Conservation (phyloP, 768 basidiomycete species). For the Sarcodon aspratus region DNA sequence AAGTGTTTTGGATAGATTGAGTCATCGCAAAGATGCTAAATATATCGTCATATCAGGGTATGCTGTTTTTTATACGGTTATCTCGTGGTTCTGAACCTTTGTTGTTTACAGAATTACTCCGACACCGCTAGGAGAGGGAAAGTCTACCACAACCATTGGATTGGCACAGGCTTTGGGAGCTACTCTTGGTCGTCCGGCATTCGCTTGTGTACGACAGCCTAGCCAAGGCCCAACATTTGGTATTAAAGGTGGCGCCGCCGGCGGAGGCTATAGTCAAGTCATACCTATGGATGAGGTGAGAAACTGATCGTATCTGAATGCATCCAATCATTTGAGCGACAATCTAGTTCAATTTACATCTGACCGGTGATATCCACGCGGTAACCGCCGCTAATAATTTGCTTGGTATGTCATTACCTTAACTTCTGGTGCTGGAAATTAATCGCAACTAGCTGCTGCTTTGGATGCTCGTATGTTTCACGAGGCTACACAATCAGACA, state of each 20-base stretch:
- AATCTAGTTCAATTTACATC: conserved; percentile 80
- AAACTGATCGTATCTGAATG: background rate
- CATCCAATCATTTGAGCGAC: background rate
- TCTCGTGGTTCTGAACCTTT: background rate
- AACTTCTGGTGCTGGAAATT: background rate
- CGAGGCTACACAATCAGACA: conserved; percentile 91
- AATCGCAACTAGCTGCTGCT: conserved; percentile 63
- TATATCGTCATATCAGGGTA: conserved; percentile 94
- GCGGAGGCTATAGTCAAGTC: conserved; percentile 96
- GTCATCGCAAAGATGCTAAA: conserved; percentile 84
- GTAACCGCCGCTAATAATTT: conserved; percentile 96
- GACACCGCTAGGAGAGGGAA: conserved; percentile 94
- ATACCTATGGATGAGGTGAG: conserved; percentile 97
- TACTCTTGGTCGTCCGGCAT: conserved; percentile 83
- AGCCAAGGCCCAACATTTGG: conserved; percentile 99
- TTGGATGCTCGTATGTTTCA: conserved; percentile 97
- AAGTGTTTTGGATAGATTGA: conserved; percentile 72
- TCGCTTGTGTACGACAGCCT: conserved; percentile 96
- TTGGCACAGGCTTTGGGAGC: conserved; percentile 94
- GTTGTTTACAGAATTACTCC: conserved; percentile 67
- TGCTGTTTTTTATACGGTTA: conserved; percentile 8
- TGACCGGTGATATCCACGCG: conserved; percentile 97
- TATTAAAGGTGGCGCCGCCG: conserved; percentile 98
- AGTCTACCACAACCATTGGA: conserved; percentile 96
- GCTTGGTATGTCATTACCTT: conserved; percentile 41